These are phyloP conservation scores for Monilinia vaccinii-corymbosi DNA, from an alignment of 2,329 filamentous ascomycete species.

Conservation along the genomic window DNA sequence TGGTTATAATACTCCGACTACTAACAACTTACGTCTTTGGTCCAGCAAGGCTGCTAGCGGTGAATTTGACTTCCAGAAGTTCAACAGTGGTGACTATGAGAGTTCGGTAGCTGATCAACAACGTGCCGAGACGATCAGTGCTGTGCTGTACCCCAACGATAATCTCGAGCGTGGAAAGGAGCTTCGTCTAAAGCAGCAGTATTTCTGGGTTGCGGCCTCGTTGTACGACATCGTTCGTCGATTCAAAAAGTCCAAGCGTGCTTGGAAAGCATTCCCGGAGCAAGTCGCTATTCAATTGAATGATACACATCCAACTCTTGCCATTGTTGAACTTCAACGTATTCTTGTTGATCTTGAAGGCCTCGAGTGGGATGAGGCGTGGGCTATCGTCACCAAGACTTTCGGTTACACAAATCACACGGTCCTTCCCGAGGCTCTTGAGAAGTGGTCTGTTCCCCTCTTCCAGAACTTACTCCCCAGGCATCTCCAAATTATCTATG, in stretches of 20 bases:
- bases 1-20: conserved; percentile 79
- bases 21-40: conserved; percentile 96
- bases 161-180: conserved; percentile 96
- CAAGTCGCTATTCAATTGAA: conserved; percentile 97
- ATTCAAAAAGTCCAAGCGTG: conserved; percentile 93
- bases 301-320: conserved; percentile 92
- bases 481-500: conserved; percentile 95
- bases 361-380: conserved; percentile 87
- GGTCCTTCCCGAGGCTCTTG: conserved; percentile 88
- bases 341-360: conserved; percentile 86
- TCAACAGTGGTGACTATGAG: conserved; percentile 97
- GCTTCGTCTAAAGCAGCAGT: conserved; percentile 95
- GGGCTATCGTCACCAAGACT: conserved; percentile 66
- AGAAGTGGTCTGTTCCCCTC: conserved; percentile 96
- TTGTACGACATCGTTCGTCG: conserved; percentile 92
- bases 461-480: conserved; percentile 88
- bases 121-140: conserved; percentile 96
- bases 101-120: conserved; percentile 95
- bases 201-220: conserved; percentile 98
- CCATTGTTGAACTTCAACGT: conserved; percentile 90
- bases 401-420: conserved; percentile 99
- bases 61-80: conserved; percentile 99
- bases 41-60: conserved; percentile 94
- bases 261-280: conserved; percentile 87
- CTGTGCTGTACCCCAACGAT: conserved; percentile 94